Base-by-base conservation (phyloP, 441 rosid genomes). In the Arabidopsis lyrata region DNA sequence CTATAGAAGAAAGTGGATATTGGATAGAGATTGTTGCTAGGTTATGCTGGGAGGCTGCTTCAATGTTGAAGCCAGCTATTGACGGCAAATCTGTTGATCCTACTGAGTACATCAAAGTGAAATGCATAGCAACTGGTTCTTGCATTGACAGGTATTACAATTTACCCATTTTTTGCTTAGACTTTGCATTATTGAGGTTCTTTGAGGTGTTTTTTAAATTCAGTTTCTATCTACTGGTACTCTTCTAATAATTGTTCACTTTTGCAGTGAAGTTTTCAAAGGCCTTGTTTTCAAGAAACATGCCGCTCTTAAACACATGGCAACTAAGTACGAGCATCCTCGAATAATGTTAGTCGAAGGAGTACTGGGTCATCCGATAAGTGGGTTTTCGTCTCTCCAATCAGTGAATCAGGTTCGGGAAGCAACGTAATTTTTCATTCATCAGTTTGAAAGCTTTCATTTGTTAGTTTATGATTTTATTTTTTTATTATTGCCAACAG, bases 291-390 rank as follows among this genome's bases (percentile, higher is more conserved):
- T 95, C 68, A 93, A 93, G 74, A 95, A 93, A 86, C 94, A 75
- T 85, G 98, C 94, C 55, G 97, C 99, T 63, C 99, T 86, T 87
- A 95, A 95, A 82, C 98, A 90, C 85, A 95, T 95, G 99, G 88
- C 89, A 10, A 93, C 97, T 18, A 76, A 73, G 59, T 91, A 84
- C 83, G 87, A 86, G 78, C 90, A 83, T 63, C 97, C 99, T 29
- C 86, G 77, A 79, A 76, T 95, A 83, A 83, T 95, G 81, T 78
- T 95, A 78, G 82, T 95, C 50, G 77, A 68, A 67, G 99, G 97
- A 16, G 84, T 58, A 53, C 87, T 93, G 38, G 97, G 98, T 54
- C 87, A 87, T 74, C 87, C 96, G 60, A 84, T 88, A 39, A 86
- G 85, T 75, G 95, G 84, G 32, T 79, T 93, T 73, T 91, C 98